phyloP scores from a whole-genome alignment of 352 stramenopile species.

The Phytophthora nicotianae region DNA sequence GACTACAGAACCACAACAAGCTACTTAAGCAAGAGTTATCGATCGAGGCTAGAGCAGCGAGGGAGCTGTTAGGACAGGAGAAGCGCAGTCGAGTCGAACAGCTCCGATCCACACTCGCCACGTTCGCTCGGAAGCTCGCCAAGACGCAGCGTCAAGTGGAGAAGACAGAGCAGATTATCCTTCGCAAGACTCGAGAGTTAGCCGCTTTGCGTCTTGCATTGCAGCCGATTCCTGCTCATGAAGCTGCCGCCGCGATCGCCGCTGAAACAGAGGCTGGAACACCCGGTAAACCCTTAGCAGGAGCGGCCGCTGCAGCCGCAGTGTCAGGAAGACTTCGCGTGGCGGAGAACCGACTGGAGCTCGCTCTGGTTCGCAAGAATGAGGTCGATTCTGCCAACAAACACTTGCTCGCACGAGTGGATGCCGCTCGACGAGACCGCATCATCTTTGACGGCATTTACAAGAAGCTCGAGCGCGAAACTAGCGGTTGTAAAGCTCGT shows the following conservation, averaged over 20 bases:
- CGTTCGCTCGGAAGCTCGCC: constrained; percentile 58
- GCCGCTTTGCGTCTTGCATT: constrained; percentile 37
- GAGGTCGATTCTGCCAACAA: constrained; percentile 86
- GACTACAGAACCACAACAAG: constrained; percentile 77
- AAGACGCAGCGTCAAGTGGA: constrained; percentile 45
- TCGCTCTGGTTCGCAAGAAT: constrained; percentile 81
- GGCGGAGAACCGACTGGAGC: constrained; percentile 76
- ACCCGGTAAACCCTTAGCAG: constrained; percentile 26
- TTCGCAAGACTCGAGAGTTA: constrained; percentile 54
- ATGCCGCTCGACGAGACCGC: constrained; percentile 70
- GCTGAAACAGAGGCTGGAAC: constrained; percentile 19
- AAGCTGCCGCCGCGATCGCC: constrained; percentile 15
- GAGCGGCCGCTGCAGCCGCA: constrained; percentile 48
- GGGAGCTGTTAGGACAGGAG: constrained; percentile 53
- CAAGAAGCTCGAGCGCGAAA: constrained; percentile 84
- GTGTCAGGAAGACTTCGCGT: constrained; percentile 54
- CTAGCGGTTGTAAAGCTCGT: constrained; percentile 51
- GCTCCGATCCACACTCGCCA: constrained; percentile 54
- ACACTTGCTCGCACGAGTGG: constrained; percentile 68
- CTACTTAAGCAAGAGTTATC: constrained; percentile 75
- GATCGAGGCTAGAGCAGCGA: constrained; percentile 68
- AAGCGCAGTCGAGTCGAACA: constrained; percentile 63
- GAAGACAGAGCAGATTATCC: constrained; percentile 53
- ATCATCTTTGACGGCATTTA: constrained; percentile 86
- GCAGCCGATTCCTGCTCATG: constrained; percentile 30